Base-by-base conservation (phyloP, 2,329 filamentous ascomycete genomes). In the Epichloe gansuensis region DNA sequence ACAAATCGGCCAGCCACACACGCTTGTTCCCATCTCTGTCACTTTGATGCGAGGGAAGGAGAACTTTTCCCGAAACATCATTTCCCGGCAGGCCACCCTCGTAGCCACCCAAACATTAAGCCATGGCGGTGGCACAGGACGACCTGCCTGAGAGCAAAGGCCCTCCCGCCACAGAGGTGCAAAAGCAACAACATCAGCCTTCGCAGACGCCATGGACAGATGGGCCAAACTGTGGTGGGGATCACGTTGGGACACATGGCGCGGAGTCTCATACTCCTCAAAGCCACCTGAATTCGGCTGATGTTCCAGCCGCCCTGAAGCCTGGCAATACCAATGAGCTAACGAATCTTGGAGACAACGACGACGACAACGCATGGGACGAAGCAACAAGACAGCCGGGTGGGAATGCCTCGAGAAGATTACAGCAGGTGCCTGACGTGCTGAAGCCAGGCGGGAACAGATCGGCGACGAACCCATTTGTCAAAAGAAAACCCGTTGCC, bases 401-500 rank as follows among this genome's bases (percentile, higher is more conserved):
- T 12, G 31, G 8, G 1, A 39, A n/a, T 5, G 54, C 53, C 41
- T 17, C 46, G 23, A 48, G 52, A 15, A 52, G 43, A 1, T 35
- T 52, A 1, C 51, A 57, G 50, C 60, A 63, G 28, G 58, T 67
- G 2, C 69, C 71, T 3, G 58, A 63, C 21, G 55, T 60, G 2
- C 58, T 71, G 50, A 64, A 60, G 37, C 68, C 71, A 25, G 67
- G 65, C 50, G 60, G 55, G 12, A 59, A 60, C 8, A 65, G 66
- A 39, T 58, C 62, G 28, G 70, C 75, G 53, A 78, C 76, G 21
- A 81, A 81, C 51, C 77, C 77, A 0, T 81, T 81, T 61, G 58
- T 70, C 23, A 75, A 75, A 55, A 73, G 75, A 52, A 76, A 76
- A 57, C 57, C 57, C 8, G 47, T 58, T 41, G 50, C 54, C 12